Percentiles rank a stretch among this genome's conserved stretches.
Evolutionary conservation across 768 basidiomycete species (phyloP).

Genomic region (Agrocybe praecox): DNA sequence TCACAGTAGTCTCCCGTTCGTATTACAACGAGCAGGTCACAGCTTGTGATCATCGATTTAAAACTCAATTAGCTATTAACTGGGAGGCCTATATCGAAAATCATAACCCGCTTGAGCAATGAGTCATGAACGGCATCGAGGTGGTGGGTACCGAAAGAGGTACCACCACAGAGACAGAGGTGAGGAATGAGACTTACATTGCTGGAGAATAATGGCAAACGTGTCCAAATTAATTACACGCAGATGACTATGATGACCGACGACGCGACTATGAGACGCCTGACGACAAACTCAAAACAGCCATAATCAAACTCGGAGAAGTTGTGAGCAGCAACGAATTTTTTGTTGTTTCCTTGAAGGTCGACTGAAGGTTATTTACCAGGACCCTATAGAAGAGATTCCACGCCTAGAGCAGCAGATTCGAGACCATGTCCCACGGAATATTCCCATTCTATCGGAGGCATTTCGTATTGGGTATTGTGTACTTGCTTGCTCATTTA

Average conservation of each 20-base stretch:
- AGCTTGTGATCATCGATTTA: background rate
- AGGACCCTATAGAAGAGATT: constrained; percentile 77
- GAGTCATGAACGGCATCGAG: constrained; percentile 61
- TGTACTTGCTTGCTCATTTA: background rate
- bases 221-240: constrained; percentile 13
- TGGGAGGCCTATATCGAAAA: background rate
- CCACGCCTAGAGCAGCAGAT: constrained; percentile 68
- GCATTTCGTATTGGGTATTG: constrained; percentile 72
- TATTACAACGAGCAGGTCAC: no score
- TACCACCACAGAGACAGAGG: constrained; percentile 49
- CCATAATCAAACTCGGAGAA: constrained; percentile 78
- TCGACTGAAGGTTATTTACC: constrained; percentile 7
- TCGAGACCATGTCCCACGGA: constrained; percentile 57
- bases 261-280: constrained; percentile 72
- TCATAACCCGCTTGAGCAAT: constrained; percentile 31
- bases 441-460: constrained; percentile 68
- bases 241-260: constrained; percentile 73
- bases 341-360: constrained; percentile 1
- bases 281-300: constrained; percentile 67
- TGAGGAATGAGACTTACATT: constrained; percentile 35
- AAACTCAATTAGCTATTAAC: background rate
- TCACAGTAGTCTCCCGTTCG: no score
- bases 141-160: constrained; percentile 42
- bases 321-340: constrained; percentile 55
- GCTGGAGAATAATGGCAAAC: constrained; percentile 19